These are phyloP conservation scores for Camellia japonica DNA, from an alignment of 148 eudicot species.

Conservation along the genomic window DNA sequence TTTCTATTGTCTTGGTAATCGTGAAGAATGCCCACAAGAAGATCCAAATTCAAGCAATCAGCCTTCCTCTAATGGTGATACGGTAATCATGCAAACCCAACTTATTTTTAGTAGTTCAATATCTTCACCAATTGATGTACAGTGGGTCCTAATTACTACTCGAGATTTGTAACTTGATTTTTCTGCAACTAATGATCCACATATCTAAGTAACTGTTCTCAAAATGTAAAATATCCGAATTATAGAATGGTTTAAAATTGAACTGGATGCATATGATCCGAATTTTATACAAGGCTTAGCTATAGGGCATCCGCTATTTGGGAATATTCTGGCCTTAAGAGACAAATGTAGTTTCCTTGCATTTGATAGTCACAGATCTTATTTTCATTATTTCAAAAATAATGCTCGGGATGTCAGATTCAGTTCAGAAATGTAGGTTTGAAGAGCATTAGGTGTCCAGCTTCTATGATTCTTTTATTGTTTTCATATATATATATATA, in stretches of 20 bases:
- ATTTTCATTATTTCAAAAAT: no score
- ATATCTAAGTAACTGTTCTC: background rate
- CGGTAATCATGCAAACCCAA: constrained; percentile 34
- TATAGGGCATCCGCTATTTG: no score
- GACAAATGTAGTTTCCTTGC: no score
- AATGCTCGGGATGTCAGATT: no score
- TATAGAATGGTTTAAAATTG: background rate
- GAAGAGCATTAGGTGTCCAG: no score
- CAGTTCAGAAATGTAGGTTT: no score
- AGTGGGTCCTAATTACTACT: background rate
- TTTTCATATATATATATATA: no score
- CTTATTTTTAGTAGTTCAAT: constrained; percentile 3
- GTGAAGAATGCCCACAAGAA: constrained; percentile 47
- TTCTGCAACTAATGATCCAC: background rate
- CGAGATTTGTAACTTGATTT: background rate
- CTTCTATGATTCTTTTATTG: no score
- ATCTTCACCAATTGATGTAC: background rate
- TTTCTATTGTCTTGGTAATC: constrained; percentile 91
- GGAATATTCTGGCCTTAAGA: no score
- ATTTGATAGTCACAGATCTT: no score
- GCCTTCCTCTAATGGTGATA: constrained; percentile 28
- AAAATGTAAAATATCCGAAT: background rate
- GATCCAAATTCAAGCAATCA: constrained; percentile 18
- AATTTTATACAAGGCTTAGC: no score
- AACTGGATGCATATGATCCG: background rate